A percentile compares a stretch with the other conserved stretches of the same genome.
These are phyloP conservation scores for Thelephora ganbajun DNA, from an alignment of 768 basidiomycete genomes.

Conservation along the genomic window DNA sequence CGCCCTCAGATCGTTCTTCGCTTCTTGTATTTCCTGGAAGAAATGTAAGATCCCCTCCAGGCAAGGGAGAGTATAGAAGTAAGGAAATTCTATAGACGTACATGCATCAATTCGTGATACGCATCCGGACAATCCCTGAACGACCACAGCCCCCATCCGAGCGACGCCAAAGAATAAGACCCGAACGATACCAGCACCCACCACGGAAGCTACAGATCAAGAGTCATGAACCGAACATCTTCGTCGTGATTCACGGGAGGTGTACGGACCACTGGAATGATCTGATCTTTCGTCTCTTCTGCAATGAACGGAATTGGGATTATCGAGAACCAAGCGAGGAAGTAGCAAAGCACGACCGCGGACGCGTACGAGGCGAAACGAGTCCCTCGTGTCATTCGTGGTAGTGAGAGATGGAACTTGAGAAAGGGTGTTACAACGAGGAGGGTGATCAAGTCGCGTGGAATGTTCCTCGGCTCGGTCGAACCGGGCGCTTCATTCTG, in stretches of 20 bases:
- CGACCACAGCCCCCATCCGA: conserved; percentile 23
- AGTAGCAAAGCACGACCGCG: conserved; percentile 16
- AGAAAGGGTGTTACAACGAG: too few species aligned
- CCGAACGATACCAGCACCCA: conserved; percentile 26
- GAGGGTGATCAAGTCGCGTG: too few species aligned
- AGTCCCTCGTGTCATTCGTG: conserved; percentile 21
- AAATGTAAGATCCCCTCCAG: neutral
- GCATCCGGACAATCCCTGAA: conserved; percentile 28
- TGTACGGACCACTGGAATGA: neutral
- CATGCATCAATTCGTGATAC: conserved; percentile 19
- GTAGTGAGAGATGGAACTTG: too few species aligned
- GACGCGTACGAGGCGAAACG: conserved; percentile 16
- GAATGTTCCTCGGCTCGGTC: too few species aligned
- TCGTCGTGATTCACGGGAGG: neutral
- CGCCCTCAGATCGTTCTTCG: neutral
- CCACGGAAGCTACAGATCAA: conserved; percentile 20
- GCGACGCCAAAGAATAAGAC: conserved; percentile 23
- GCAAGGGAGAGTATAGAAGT: neutral
- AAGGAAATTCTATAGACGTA: conserved; percentile 6
- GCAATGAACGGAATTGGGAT: neutral
- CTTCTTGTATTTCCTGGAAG: neutral
- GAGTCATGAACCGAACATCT: neutral
- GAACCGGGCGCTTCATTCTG: too few species aligned
- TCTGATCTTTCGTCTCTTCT: neutral
- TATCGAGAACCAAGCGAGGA: conserved; percentile 17